Evolutionary conservation across 345 rosid genomes (phyloP).

Genomic region (Laguncularia racemosa): DNA sequence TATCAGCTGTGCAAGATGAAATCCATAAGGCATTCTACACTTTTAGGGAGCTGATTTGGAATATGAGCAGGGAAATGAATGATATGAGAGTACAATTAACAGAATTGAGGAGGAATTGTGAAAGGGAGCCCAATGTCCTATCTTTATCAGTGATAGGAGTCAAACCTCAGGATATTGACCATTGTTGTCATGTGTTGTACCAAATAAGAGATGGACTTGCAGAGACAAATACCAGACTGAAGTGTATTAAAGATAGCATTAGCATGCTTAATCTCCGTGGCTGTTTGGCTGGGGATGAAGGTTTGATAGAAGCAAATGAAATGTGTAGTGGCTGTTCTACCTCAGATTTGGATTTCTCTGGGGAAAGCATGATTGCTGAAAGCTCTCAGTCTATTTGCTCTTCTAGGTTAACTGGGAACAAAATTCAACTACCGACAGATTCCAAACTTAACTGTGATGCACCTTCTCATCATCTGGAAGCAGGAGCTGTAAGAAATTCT

Average conservation of each 20-base stretch:
- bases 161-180: constrained; percentile 13
- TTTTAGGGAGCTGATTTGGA: constrained; percentile 17
- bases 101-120: constrained; percentile 16
- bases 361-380: too few relatives aligned
- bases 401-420: too few relatives aligned
- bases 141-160: constrained; percentile 11
- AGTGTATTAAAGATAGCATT: constrained; percentile 25
- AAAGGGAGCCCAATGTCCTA: constrained; percentile 5
- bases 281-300: constrained; percentile 24
- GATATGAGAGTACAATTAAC: constrained; percentile 16
- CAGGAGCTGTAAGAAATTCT: constrained; percentile 12
- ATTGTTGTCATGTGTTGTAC: constrained; percentile 28
- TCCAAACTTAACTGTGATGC: constrained; percentile 1
- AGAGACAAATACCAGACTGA: constrained; percentile 26
- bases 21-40: constrained; percentile 17
- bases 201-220: constrained; percentile 35
- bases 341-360: constrained; percentile 11
- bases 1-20: constrained; percentile 16
- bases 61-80: constrained; percentile 20
- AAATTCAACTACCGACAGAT: too few relatives aligned
- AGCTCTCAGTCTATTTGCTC: too few relatives aligned
- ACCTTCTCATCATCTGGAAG: constrained; percentile 19
- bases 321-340: constrained; percentile 44
- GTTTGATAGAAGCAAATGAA: constrained; percentile 30
- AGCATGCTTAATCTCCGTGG: constrained; percentile 15